These are phyloP conservation scores for Leishmania major DNA, from an alignment of 208 protist genomes.

Conservation along the genomic window DNA sequence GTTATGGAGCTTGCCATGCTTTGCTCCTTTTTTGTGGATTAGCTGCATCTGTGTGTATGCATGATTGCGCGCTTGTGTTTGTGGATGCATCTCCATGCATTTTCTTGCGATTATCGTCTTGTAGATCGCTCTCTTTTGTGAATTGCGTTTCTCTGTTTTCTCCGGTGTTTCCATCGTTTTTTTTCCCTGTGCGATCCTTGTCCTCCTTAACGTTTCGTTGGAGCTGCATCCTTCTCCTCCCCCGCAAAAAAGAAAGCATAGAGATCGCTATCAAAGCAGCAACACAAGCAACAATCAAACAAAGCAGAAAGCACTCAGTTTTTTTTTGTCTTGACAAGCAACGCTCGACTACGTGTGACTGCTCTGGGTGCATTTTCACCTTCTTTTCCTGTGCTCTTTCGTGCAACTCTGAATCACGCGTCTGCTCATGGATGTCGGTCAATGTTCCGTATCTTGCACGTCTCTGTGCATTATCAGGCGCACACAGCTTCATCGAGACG, in stretches of 20 bases:
- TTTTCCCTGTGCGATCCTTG: neutral
- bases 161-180: neutral
- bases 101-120: conserved; percentile 7
- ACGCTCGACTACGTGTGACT: too few species aligned
- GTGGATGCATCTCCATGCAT: neutral
- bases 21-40: conserved; percentile 6
- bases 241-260: neutral
- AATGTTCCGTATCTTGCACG: neutral
- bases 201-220: neutral
- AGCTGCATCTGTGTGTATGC: neutral
- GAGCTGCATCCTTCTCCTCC: neutral
- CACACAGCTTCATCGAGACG: neutral
- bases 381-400: conserved; percentile 9
- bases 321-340: neutral
- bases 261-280: neutral
- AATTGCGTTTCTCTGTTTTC: conserved; percentile 6
- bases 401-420: neutral
- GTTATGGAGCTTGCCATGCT: neutral
- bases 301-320: too few species aligned
- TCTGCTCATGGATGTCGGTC: conserved; percentile 3
- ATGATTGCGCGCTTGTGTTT: neutral
- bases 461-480: neutral
- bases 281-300: too few species aligned
- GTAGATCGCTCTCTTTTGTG: conserved; percentile 10
- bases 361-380: neutral